A percentile compares a stretch with the other conserved stretches of the same genome.
phyloP scores from a whole-genome alignment of 139 green algal genomes.

The Microglena sp. region DNA sequence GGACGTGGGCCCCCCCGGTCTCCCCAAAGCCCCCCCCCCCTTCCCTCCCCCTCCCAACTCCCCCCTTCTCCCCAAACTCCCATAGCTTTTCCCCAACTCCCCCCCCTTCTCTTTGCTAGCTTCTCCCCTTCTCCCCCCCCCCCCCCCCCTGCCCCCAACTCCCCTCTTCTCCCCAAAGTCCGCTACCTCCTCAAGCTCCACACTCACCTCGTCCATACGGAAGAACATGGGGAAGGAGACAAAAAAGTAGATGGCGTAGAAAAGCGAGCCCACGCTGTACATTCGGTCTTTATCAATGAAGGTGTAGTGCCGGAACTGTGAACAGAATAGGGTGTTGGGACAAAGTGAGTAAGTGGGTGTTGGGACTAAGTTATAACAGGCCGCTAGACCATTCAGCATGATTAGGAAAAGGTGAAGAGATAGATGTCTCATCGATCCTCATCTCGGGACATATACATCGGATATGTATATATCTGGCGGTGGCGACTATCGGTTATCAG shows the following conservation, averaged over 20 bases:
- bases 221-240: conserved; percentile 90
- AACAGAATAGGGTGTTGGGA: background rate
- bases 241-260: conserved; percentile 99
- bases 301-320: conserved; percentile 91
- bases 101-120: no score
- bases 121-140: background rate
- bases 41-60: no score
- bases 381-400: no score
- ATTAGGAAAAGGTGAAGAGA: no score
- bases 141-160: background rate
- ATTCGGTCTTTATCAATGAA: conserved; percentile 70
- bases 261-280: conserved; percentile 89
- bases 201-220: conserved; percentile 74
- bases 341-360: background rate
- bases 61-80: no score
- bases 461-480: no score
- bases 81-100: no score
- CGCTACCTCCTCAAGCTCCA: conserved; percentile 9
- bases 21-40: no score
- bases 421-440: no score
- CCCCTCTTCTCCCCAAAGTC: background rate
- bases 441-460: no score
- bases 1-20: no score
- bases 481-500: no score
- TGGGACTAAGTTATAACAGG: background rate